These are phyloP conservation scores for Rhizopogon salebrosus DNA, from an alignment of 768 basidiomycete species.

Conservation along the genomic window DNA sequence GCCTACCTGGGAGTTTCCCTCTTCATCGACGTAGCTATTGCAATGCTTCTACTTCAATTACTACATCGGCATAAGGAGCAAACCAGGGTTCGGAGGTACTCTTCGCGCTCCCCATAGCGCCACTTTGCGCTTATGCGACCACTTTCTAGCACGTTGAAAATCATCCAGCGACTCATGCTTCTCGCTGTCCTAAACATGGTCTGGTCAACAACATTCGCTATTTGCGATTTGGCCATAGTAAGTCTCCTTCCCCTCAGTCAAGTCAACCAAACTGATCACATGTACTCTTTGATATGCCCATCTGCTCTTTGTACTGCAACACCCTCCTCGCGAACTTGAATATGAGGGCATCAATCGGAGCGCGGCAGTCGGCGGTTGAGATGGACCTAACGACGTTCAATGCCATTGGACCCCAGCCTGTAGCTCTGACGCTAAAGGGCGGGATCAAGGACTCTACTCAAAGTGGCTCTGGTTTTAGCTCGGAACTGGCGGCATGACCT, in stretches of 20 bases:
- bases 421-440: neutral
- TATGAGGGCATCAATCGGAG: neutral
- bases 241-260: neutral
- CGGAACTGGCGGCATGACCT: neutral
- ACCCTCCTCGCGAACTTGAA: constrained; percentile 17
- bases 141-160: neutral
- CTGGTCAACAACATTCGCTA: neutral
- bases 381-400: neutral
- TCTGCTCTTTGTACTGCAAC: constrained; percentile 15
- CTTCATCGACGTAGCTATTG: neutral
- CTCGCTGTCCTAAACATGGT: neutral
- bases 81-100: neutral
- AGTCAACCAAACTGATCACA: neutral
- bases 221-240: neutral
- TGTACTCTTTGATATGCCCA: constrained; percentile 8
- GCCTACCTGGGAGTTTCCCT: neutral
- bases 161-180: neutral
- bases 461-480: neutral
- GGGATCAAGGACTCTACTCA: neutral
- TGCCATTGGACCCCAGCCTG: neutral
- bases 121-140: neutral
- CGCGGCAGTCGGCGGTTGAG: neutral
- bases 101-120: neutral
- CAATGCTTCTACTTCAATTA: neutral
- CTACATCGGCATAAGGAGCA: neutral